Base-by-base conservation (phyloP, 2,329 filamentous ascomycete species). In the Fusarium humuli region DNA sequence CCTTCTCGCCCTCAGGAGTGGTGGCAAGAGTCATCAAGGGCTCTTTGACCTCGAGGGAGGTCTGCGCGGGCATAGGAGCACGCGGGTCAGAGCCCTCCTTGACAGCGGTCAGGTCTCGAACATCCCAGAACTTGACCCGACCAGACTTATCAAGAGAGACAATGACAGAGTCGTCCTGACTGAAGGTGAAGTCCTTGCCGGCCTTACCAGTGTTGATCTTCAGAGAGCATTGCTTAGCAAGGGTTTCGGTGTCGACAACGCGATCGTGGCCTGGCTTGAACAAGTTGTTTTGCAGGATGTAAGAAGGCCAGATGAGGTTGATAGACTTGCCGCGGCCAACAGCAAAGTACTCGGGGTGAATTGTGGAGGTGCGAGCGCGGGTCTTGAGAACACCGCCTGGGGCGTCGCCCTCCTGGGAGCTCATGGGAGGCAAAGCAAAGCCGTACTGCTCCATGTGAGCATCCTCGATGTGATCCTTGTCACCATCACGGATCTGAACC, bases 181-280 rank as follows among this genome's bases (percentile, higher is more conserved):
- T 98, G 82, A 99, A 99, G 48, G 91, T 92, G 79, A 99, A 99
- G 79, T 99, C 96, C 81, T 99, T 99, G 69, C 94, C 96, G 71
- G 96, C 95, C 84, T 99, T 99, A 73, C 95, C 96, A 67, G 94
- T 98, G 73, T 95, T 94, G 81, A 99, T 97, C 81, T 94, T 97
- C 71, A 98, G 84, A 50, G 92, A 92, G 76, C 93, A 94, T 77
- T 98, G 92, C 77, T 91, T 91, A 71, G 96, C 88, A 69, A 97
- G 94, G 77, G 90, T 92, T 78, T 97, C 94, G 0, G 93, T 96
- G 77, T 98, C 92, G 66, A 97, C 94, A 56, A 90, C 83, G 45
- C 88, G 88, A 73, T 90, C 88, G 71, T 89, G 86, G 29, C 87
- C 88, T 52, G 86, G 81, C 79, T 90, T 90, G 81, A 91, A 87